Percentiles rank a stretch among this genome's conserved stretches.
phyloP scores from a whole-genome alignment of 257 asterid genomes.

The Echites panduratus region DNA sequence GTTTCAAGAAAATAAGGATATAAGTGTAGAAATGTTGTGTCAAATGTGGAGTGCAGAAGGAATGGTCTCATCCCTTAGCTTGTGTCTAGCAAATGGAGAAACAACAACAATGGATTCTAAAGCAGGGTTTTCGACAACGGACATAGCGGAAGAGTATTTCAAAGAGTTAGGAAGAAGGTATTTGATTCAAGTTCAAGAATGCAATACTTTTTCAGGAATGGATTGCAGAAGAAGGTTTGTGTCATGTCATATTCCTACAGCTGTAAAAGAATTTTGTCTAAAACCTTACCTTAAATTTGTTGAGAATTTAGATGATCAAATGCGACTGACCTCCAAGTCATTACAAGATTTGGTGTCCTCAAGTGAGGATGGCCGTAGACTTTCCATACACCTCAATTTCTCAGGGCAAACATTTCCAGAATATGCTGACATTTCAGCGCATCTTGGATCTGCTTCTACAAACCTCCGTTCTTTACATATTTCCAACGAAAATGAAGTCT shows the following conservation, averaged over 20 bases:
- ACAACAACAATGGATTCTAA: too few relatives aligned
- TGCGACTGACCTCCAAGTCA: too few relatives aligned
- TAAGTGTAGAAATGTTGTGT: background rate
- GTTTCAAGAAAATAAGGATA: background rate
- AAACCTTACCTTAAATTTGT: too few relatives aligned
- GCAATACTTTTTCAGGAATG: too few relatives aligned
- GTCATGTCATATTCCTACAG: too few relatives aligned
- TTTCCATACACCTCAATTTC: background rate
- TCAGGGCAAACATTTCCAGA: background rate
- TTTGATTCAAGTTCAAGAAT: background rate
- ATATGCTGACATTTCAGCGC: background rate
- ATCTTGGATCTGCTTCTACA: background rate
- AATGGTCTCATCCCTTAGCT: background rate
- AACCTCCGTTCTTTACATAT: background rate
- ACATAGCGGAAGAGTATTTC: background rate
- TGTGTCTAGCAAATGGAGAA: too few relatives aligned
- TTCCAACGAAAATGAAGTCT: background rate
- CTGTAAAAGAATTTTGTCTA: too few relatives aligned
- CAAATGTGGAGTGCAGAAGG: slow-evolving; percentile 3
- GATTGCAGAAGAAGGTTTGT: too few relatives aligned
- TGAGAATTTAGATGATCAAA: too few relatives aligned
- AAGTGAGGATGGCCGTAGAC: background rate
- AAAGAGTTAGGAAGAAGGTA: background rate
- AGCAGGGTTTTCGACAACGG: background rate
- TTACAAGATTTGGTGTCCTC: background rate